These are phyloP conservation scores for Talaromyces sp. DNA, from an alignment of 2,329 filamentous ascomycete genomes.

Conservation along the genomic window DNA sequence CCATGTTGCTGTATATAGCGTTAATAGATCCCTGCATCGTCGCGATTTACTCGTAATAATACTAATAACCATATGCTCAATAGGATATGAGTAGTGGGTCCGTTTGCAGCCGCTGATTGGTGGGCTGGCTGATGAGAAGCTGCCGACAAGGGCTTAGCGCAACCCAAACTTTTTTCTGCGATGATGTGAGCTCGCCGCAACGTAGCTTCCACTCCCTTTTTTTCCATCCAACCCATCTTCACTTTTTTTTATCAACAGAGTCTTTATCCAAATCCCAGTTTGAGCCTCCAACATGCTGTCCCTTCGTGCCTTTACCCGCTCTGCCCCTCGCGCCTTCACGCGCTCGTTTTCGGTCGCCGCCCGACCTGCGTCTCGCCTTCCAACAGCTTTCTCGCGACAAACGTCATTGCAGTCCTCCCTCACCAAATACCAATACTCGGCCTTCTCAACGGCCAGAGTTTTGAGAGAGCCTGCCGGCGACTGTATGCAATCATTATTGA, in stretches of 20 bases:
- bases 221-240: background rate
- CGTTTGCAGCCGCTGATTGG: constrained; percentile 6
- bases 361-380: constrained; percentile 43
- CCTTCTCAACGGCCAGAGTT: constrained; percentile 43
- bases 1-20: constrained; percentile 9
- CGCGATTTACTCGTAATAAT: background rate
- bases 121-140: background rate
- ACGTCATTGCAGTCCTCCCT: constrained; percentile 32
- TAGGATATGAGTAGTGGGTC: background rate
- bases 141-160: constrained; percentile 16
- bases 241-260: background rate
- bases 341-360: constrained; percentile 52
- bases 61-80: background rate
- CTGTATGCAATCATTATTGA: constrained; percentile 25
- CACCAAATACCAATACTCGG: constrained; percentile 26
- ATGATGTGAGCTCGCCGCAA: background rate
- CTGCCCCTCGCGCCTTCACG: constrained; percentile 60
- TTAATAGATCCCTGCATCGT: background rate
- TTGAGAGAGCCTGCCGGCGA: constrained; percentile 43
- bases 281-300: constrained; percentile 56
- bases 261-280: constrained; percentile 24
- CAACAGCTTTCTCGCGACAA: constrained; percentile 44
- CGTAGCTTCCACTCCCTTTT: background rate
- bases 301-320: constrained; percentile 61
- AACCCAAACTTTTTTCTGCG: constrained; percentile 19